phyloP scores from a whole-genome alignment of 768 basidiomycete species.

The Pleurotus citrinopileatus region DNA sequence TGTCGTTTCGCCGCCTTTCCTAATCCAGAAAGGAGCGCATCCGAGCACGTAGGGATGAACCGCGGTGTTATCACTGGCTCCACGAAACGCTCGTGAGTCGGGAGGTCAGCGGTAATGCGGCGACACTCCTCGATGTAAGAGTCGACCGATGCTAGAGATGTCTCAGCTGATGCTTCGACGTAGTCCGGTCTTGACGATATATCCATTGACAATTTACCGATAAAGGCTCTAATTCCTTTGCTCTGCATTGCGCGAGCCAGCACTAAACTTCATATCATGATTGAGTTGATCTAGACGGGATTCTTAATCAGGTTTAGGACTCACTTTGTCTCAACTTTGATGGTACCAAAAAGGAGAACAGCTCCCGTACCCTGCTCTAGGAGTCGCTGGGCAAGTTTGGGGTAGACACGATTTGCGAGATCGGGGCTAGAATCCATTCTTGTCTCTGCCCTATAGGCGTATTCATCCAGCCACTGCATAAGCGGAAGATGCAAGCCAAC shows the following conservation, averaged over 20 bases:
- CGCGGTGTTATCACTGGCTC: conserved; percentile 87
- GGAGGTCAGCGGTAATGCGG: conserved; percentile 35
- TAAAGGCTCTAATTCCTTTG: conserved; percentile 71
- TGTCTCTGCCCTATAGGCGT: conserved; percentile 83
- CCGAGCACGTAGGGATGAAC: conserved; percentile 86
- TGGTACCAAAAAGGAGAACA: conserved; percentile 80
- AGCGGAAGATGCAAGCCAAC: conserved; percentile 82
- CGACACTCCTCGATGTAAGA: conserved; percentile 57
- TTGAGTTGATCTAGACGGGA: neutral
- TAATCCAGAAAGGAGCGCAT: conserved; percentile 63
- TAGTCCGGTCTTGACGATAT: conserved; percentile 71
- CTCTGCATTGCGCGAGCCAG: conserved; percentile 72
- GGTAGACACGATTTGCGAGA: conserved; percentile 69
- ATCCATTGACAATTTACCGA: conserved; percentile 94
- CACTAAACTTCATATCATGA: conserved; percentile 51
- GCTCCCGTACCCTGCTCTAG: conserved; percentile 75
- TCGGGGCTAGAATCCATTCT: conserved; percentile 57
- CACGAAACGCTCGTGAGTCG: conserved; percentile 49
- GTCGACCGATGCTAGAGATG: conserved; percentile 47
- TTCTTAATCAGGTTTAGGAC: conserved; percentile 16
- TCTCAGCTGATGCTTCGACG: conserved; percentile 52
- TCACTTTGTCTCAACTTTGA: conserved; percentile 80
- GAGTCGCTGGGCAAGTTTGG: conserved; percentile 61
- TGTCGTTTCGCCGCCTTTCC: conserved; percentile 47
- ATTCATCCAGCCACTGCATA: conserved; percentile 81